Evolutionary conservation across 202 grass and related monocot genomes (phyloP).

Genomic region (Schoenoplectus triqueter): DNA sequence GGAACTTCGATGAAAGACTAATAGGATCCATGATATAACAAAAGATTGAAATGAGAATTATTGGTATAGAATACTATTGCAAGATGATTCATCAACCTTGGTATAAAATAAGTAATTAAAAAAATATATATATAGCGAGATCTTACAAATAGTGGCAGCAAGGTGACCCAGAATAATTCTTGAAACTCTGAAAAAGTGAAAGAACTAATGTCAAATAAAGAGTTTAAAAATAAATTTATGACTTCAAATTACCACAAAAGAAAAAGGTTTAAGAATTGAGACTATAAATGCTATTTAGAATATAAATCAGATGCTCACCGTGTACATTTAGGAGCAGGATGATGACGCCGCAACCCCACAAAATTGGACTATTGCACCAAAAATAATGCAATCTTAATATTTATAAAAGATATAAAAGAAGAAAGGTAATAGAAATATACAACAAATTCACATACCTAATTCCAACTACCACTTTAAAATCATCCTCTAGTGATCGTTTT

Average conservation of each 20-base stretch:
- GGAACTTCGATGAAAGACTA: not conserved
- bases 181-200: conserved; percentile 63
- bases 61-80: not conserved
- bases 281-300: conserved; percentile 15
- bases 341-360: conserved; percentile 82
- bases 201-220: too few species aligned
- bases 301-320: conserved; percentile 55
- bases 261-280: not conserved
- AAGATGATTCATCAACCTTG: not conserved
- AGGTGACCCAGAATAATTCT: conserved; percentile 81
- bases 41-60: too few species aligned
- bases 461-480: conserved; percentile 88
- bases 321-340: conserved; percentile 89
- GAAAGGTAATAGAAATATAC: not conserved
- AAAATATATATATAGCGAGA: conserved; percentile 22
- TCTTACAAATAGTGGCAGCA: conserved; percentile 79
- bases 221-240: conserved; percentile 35
- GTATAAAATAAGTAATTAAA: conserved; percentile 4
- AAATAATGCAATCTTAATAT: conserved; percentile 39
- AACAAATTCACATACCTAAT: conserved; percentile 60
- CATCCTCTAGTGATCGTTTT: conserved; percentile 84
- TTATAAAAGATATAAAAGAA: conserved; percentile 32
- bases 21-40: too few species aligned
- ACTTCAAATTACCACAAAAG: not conserved
- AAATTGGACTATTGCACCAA: conserved; percentile 58